phyloP scores from a whole-genome alignment of 225 moss, liverwort and hornwort genomes.

The Marchantia paleacea region DNA sequence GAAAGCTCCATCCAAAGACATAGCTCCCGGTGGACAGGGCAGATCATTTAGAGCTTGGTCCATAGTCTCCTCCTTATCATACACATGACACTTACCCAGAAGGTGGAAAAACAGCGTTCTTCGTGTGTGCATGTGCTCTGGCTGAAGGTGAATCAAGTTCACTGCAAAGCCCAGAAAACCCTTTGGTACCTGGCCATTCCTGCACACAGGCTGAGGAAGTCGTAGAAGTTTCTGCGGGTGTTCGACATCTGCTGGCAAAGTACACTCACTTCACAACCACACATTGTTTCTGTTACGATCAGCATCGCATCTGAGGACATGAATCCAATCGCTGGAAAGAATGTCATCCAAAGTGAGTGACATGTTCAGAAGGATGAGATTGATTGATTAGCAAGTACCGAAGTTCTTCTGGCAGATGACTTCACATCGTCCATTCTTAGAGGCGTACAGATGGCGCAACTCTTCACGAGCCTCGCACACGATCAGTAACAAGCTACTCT shows the following conservation, averaged over 20 bases:
- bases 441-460: neutral
- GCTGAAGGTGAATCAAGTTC: constrained; percentile 7
- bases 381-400: neutral
- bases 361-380: neutral
- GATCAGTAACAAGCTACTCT: neutral
- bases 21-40: neutral
- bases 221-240: neutral
- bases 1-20: constrained; percentile 11
- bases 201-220: neutral
- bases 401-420: constrained; percentile 1
- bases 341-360: neutral
- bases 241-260: neutral
- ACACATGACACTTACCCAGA: neutral
- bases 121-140: neutral
- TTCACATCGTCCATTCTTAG: neutral
- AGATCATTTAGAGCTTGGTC: neutral
- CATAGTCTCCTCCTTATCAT: neutral
- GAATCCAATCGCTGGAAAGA: no score
- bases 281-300: neutral
- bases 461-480: neutral
- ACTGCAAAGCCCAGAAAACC: constrained; percentile 5
- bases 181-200: neutral
- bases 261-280: neutral
- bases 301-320: no score
- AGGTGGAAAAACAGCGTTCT: constrained; percentile 1